Base-by-base conservation (phyloP, 768 basidiomycete species). In the Cystofilobasidium ferigula region DNA sequence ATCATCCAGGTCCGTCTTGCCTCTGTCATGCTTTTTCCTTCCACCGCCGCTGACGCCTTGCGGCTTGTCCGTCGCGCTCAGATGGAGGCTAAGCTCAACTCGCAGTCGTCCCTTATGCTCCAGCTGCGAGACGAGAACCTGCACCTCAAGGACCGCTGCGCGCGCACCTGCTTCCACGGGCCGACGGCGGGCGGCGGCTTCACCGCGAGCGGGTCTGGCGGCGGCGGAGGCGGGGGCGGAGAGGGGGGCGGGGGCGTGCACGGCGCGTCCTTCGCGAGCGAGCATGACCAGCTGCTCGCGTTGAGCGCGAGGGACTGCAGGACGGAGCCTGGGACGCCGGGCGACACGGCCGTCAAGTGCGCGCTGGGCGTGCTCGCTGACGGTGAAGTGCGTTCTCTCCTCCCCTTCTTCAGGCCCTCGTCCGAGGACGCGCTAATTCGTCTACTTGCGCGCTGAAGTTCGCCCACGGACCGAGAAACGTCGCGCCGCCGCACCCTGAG, bases 81-180 rank as follows among this genome's bases (percentile, higher is more conserved):
- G 64, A 66, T 66, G 64, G 64, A 66, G 42, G 64, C 64, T 48
- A 61, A 61, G 36, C 58, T 66, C 51, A 66, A 66, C 64, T 42
- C 51, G 20, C 64, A 66, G 30, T 61, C 57, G 22, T 48, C 59
- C 12, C 53, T 66, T 58, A 61, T 66, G 64, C 35, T 66, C 26
- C 64, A 58, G n/a, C 57, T 66, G 32, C 42, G 64, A 14, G 64
- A 66, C 59, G 64, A 66, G 64, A 66, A 66, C 59, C 47, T 66
- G 12, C 36, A 40, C 18, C 48, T 66, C 24, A 66, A 66, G 60
- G 59, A 66, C 28, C 47, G 51, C 42, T 58, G 40, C 35, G 35
- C 26, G 22, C 42, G 45, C 60, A 30, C 40, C 28, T 45, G 24
- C 26, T 9, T 42, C 35, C n/a, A n/a, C n/a, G n/a, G n/a, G n/a